Base-by-base conservation (phyloP, 495 filamentous ascomycete genomes). In the Penicillium macrosclerotiorum region DNA sequence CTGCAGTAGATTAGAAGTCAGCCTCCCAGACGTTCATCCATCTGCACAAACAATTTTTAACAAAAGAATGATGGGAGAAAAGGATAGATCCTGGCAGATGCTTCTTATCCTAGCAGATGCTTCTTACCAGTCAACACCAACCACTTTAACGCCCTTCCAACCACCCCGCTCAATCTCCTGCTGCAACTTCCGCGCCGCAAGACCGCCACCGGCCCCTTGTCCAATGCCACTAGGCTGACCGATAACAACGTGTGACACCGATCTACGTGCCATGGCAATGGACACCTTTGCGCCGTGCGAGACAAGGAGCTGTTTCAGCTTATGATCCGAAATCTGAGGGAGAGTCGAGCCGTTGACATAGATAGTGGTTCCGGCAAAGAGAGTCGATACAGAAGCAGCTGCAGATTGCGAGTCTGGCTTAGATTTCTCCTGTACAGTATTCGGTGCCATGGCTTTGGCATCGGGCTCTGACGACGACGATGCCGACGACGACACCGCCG, bases 321-420 rank as follows among this genome's bases (percentile, higher is more conserved):
- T 82, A 62, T 95, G 88, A 68, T 98, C 91, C 0, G 86, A 90
- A 34, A 98, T 78, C 11, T 78, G 56, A 5, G 92, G 89, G 40
- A 82, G 70, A 1, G 89, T 96, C 40, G 86, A 87, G 41, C 90
- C 92, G 67, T 95, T 95, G 68, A 97, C 78, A 68, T 93, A 93
- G 62, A 97, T 76, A 17, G 75, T 78, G 19, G 88, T 69, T 13
- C 78, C 76, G 36, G 75, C 56, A 62, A 96, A 88, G 43, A 95
- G n/a, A n/a, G n/a, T n/a, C n/a, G n/a, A n/a, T n/a, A n/a, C n/a
- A n/a, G n/a, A n/a, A n/a, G n/a, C n/a, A n/a, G n/a, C n/a, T n/a
- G n/a, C n/a, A n/a, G n/a, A n/a, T n/a, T n/a, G n/a, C n/a, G n/a
- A n/a, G n/a, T n/a, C n/a, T n/a, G n/a, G n/a, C n/a, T n/a, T n/a